Evolutionary conservation across 2,329 filamentous ascomycete genomes (phyloP).

Genomic region (Penicillium sp.): DNA sequence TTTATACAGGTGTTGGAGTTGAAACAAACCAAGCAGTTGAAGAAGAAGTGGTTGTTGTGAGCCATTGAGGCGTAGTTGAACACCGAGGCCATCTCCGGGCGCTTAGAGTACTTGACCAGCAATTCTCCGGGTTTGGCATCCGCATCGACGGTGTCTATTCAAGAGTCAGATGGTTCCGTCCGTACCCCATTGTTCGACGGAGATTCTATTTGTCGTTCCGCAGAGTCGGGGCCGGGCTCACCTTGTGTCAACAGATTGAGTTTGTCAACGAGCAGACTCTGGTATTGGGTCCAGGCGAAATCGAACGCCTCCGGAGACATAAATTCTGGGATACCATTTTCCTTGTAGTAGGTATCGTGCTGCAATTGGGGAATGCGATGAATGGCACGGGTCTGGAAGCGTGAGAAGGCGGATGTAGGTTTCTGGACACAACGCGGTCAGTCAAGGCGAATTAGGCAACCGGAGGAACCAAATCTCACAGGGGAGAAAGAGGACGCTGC

Average conservation of each 20-base stretch:
- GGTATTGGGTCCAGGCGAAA: conserved; percentile 79
- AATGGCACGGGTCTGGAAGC: conserved; percentile 36
- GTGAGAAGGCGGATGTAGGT: conserved; percentile 36
- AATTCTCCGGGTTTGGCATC: conserved; percentile 62
- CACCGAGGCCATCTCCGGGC: conserved; percentile 68
- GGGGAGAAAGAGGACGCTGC: conserved; percentile 33
- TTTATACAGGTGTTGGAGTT: not conserved
- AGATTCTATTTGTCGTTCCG: conserved; percentile 3
- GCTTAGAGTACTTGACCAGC: conserved; percentile 70
- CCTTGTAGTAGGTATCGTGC: conserved; percentile 45
- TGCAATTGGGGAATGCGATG: conserved; percentile 51
- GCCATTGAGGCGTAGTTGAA: conserved; percentile 98
- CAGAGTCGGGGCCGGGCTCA: conserved; percentile 42
- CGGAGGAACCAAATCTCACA: conserved; percentile 27
- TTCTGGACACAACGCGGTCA: conserved; percentile 28
- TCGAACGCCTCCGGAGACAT: conserved; percentile 67
- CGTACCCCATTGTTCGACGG: not conserved
- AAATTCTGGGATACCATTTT: conserved; percentile 64
- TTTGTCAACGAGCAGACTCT: conserved; percentile 67
- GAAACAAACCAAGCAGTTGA: conserved; percentile 46
- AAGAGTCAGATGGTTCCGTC: not conserved
- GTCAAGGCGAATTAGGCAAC: conserved; percentile 16
- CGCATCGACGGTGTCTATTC: conserved; percentile 61
- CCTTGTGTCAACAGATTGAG: conserved; percentile 72
- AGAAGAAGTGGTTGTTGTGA: conserved; percentile 72